Evolutionary conservation across 2,329 filamentous ascomycete species (phyloP).

Genomic region (Cercospora sesami): DNA sequence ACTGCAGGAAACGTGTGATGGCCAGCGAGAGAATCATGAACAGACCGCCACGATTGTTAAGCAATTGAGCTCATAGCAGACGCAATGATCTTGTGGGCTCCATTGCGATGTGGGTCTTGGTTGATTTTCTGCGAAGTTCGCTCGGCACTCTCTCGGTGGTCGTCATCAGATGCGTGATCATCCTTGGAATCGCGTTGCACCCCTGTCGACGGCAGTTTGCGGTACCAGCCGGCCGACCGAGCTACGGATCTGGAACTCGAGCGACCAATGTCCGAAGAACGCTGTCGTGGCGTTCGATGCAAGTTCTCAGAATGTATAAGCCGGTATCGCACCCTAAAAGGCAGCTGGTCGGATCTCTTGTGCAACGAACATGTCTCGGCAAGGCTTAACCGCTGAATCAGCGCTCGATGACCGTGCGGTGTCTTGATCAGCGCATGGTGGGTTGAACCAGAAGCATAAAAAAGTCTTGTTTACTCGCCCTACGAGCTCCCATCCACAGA

Average conservation of each 20-base stretch:
- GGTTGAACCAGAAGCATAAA: neutral
- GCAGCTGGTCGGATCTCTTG: neutral
- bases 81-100: neutral
- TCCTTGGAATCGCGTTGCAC: neutral
- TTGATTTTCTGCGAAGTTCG: slow-evolving; percentile 13
- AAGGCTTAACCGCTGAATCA: neutral
- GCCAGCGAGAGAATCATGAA: neutral
- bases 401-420: too few species aligned
- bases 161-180: slow-evolving; percentile 10
- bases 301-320: neutral
- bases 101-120: slow-evolving; percentile 5
- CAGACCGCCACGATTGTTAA: slow-evolving; percentile 18
- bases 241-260: neutral
- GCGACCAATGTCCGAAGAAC: neutral
- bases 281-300: neutral
- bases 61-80: slow-evolving; percentile 19
- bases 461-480: neutral
- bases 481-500: too few species aligned
- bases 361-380: neutral
- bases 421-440: neutral
- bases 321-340: neutral
- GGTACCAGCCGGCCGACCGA: neutral
- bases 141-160: slow-evolving; percentile 18
- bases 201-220: neutral
- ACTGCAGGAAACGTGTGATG: slow-evolving; percentile 1